phyloP scores from a whole-genome alignment of 768 basidiomycete species.

The Kondoa subrosea region DNA sequence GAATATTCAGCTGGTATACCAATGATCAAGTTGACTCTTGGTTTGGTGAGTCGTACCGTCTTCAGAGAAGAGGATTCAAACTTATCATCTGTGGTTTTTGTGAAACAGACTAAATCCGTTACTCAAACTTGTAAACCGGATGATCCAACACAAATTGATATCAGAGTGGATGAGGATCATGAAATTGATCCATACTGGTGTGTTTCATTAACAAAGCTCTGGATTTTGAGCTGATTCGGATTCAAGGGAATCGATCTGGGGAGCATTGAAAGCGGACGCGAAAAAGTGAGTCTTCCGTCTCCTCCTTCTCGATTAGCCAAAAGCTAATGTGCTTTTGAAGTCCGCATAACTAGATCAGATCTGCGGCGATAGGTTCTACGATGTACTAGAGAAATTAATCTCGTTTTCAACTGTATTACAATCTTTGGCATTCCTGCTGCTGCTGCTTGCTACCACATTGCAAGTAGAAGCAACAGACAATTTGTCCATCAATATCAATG shows the following conservation, averaged over 20 bases:
- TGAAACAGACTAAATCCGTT: conserved; percentile 3
- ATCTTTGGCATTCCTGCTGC: too few species aligned
- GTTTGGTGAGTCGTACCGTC: conserved; percentile 6
- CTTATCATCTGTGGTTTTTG: background rate
- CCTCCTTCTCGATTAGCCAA: too few species aligned
- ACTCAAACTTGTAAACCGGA: conserved; percentile 12
- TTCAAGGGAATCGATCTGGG: background rate
- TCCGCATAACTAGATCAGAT: too few species aligned
- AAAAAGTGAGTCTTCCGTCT: background rate
- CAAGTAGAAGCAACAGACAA: too few species aligned
- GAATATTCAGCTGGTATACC: conserved; percentile 14
- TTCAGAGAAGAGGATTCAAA: background rate
- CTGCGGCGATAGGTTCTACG: too few species aligned
- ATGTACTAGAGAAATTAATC: too few species aligned
- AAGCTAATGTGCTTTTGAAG: too few species aligned
- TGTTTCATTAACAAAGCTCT: background rate
- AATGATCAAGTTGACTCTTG: conserved; percentile 18
- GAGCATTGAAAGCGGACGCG: background rate
- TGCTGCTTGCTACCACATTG: too few species aligned
- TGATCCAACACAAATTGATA: background rate
- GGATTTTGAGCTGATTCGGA: background rate
- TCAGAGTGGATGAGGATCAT: conserved; percentile 3
- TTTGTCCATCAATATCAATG: too few species aligned
- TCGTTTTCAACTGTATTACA: too few species aligned
- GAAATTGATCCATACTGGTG: conserved; percentile 6